Conservation (phyloP, 805 yeast genomes). For the Teunomyces lycoperdinae region DNA sequence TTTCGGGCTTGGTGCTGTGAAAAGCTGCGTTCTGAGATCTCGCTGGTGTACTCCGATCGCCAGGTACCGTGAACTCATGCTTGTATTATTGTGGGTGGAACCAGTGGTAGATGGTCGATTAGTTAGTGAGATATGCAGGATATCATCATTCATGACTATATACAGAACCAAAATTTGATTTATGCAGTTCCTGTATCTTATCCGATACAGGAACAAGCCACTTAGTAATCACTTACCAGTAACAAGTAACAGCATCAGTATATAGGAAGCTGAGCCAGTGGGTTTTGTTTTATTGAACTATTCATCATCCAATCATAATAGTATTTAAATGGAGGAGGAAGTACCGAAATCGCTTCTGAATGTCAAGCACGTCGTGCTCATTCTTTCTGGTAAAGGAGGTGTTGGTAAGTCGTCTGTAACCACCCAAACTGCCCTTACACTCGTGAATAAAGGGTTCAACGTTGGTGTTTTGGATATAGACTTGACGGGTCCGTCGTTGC, state of each 20-base stretch:
- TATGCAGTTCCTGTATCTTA: too few species aligned
- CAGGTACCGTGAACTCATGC: constrained; percentile 13
- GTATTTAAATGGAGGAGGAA: constrained; percentile 6
- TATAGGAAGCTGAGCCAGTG: not conserved
- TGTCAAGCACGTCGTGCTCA: constrained; percentile 74
- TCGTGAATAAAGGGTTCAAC: constrained; percentile 64
- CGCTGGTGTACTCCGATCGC: constrained; percentile 35
- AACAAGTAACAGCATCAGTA: too few species aligned
- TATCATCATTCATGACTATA: not conserved
- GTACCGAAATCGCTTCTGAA: constrained; percentile 37
- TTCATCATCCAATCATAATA: not conserved
- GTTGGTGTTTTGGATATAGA: constrained; percentile 97
- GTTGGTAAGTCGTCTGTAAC: constrained; percentile 97
- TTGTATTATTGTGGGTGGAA: not conserved
- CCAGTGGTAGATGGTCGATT: too few species aligned
- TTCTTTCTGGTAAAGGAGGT: constrained; percentile 94
- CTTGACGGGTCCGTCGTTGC: constrained; percentile 93
- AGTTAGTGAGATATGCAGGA: not conserved
- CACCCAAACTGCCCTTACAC: constrained; percentile 84
- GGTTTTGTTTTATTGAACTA: not conserved
- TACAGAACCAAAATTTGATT: too few species aligned
- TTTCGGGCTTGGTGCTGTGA: constrained; percentile 22
- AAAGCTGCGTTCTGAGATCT: constrained; percentile 42
- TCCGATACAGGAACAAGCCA: too few species aligned
- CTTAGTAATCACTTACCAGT: too few species aligned